Evolutionary conservation across 2,329 filamentous ascomycete genomes (phyloP).

Genomic region (Thelonectria rubi): DNA sequence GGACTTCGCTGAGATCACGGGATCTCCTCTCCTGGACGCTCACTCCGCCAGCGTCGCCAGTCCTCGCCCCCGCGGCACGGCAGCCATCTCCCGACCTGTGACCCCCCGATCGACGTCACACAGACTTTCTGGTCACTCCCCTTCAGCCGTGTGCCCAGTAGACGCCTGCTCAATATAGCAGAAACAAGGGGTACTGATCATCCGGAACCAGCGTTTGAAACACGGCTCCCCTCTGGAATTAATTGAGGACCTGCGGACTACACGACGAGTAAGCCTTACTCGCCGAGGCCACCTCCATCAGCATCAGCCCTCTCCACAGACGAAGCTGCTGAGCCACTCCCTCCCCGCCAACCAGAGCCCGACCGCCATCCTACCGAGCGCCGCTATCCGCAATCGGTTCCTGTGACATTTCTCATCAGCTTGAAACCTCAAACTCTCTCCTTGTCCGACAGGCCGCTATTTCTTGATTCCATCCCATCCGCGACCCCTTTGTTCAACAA

Average conservation of each 20-base stretch:
- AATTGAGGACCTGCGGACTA: slow-evolving; percentile 8
- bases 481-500: slow-evolving; percentile 3
- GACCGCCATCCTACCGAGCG: neutral
- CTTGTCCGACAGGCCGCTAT: slow-evolving; percentile 22
- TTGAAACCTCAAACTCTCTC: slow-evolving; percentile 32
- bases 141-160: slow-evolving; percentile 8
- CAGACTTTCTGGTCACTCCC: neutral
- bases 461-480: neutral
- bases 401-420: slow-evolving; percentile 40
- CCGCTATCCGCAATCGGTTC: slow-evolving; percentile 1
- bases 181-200: slow-evolving; percentile 21
- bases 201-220: slow-evolving; percentile 24
- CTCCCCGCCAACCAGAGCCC: slow-evolving; percentile 26
- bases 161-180: slow-evolving; percentile 3
- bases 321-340: slow-evolving; percentile 16
- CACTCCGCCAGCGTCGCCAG: neutral
- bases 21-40: neutral
- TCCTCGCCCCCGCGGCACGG: slow-evolving; percentile 3
- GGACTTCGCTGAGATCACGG: neutral
- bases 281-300: slow-evolving; percentile 8
- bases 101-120: slow-evolving; percentile 12
- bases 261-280: neutral
- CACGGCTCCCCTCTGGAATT: slow-evolving; percentile 20
- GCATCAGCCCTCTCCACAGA: slow-evolving; percentile 8
- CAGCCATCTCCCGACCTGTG: slow-evolving; percentile 1